Base-by-base conservation (phyloP, 345 rosid genomes). In the Brassica cretica region DNA sequence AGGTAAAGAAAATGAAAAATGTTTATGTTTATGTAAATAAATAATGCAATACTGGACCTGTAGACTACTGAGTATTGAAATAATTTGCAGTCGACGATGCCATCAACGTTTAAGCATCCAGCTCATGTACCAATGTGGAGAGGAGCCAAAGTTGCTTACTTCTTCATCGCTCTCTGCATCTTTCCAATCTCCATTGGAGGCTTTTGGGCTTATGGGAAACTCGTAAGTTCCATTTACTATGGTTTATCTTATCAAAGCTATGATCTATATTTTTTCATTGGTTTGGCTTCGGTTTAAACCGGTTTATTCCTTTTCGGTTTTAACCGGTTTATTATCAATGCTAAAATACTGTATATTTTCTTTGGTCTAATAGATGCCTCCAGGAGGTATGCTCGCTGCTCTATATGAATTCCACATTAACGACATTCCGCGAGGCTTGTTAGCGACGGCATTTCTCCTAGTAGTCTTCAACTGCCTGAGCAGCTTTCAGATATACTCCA, bases 41-140 rank as follows among this genome's bases (percentile, higher is more conserved):
- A 7, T 59, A 61, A 56, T 64, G 18, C 11, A 14, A 12, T 53
- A 29, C 15, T 71, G 58, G 72, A 29, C 4, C 59, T 75, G 55
- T 66, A 3, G 11, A 25, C 4, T 55, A 25, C 4, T 55, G 27
- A 51, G 67, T 75, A 1, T 64, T 76, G 55, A 16, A 66, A 33
- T 27, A n/a, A 1, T 6, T 75, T 75, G 55, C 75, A 94, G 97
- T 90, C 98, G 66, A 94, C 98, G 18, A 94, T 94, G 98, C 97
- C 98, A 71, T 94, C 98, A 21, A 94, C 97, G 8, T 88, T 92
- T 75, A 94, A 94, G 87, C 97, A 90, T 77, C 98, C 98, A 6
- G 97, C 98, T 81, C 96, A 90, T 78, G 93, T 94, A 35, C 98
- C 97, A 12, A 94, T 92, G 98, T 91, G 98, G 98, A 94, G 84